Base-by-base conservation (phyloP, 192 early-diverging fungal genomes). In the Kickxella alabastrina region DNA sequence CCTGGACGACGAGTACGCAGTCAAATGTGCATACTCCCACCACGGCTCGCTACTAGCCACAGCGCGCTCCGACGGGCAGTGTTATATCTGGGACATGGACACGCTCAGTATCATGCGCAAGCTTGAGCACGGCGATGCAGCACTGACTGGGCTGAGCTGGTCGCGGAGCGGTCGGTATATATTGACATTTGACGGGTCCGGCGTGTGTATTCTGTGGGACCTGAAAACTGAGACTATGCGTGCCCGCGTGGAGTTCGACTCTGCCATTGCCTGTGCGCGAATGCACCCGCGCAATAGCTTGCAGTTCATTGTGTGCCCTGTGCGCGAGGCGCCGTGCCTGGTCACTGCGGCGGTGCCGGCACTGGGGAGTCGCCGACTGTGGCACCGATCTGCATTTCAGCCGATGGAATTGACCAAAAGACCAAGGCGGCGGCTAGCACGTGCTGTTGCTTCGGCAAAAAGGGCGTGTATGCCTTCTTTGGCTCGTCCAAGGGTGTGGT, bases 171-270 rank as follows among this genome's bases (percentile, higher is more conserved):
- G 90, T 4, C 77, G 87, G 7, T 86, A 83, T 67, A 50, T 97
- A 4, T 62, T 95, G 29, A 88, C 92, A 1, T 79, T 86, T 0
- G 89, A 90, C 34, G 80, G 80, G 43, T 88, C 87, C 28, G 89
- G 90, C 75, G 84, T 80, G 25, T 90, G 90, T 50, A 89, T 93
- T 26, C 68, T 91, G 8, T 97, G 94, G 94, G 92, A 97, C 64
- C 52, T 94, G 38, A 52, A 80, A 13, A 62, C 75, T 26, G 84
- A 79, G 6, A 44, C 70, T 5, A 63, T 80, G 26, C 62, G 74
- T 40, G 49, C 80, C 22, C 83, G 77, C 4, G 76, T 87, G 10
- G 70, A 80, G 48, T 92, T 92, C 52, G 73, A 76, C 31, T 86
- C 87, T 0, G 78, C 85, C 1, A 75, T 93, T 8, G 56, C 84